phyloP scores from a whole-genome alignment of 129 eudicot species.

The Ambrosia trifida region DNA sequence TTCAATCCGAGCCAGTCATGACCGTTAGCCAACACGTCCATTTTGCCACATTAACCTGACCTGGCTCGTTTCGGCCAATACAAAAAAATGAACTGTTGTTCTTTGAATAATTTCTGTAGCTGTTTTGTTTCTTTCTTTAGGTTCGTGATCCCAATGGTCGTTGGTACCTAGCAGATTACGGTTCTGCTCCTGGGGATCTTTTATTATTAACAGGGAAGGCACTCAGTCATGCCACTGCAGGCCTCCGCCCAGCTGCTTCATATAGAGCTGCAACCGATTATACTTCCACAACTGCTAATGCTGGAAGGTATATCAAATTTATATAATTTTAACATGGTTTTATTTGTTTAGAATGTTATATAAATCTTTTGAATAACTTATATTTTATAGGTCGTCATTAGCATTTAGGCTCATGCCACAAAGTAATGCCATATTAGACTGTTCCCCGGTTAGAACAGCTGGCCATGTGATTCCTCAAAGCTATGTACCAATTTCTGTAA shows the following conservation, averaged over 20 bases:
- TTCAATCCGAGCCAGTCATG: not conserved
- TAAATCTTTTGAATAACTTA: constrained; percentile 9
- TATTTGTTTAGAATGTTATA: not conserved
- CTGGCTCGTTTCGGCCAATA: not conserved
- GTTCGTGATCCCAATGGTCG: constrained; percentile 97
- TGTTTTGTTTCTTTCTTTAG: constrained; percentile 47
- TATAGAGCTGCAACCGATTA: constrained; percentile 64
- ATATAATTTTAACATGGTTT: constrained; percentile 1
- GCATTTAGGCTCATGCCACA: constrained; percentile 96
- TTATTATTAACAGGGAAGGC: constrained; percentile 85
- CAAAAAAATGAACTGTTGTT: not conserved
- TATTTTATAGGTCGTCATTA: constrained; percentile 65
- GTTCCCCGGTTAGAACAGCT: constrained; percentile 74
- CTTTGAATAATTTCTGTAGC: constrained; percentile 28
- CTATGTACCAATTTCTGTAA: constrained; percentile 88
- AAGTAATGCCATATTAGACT: constrained; percentile 87
- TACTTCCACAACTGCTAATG: constrained; percentile 39
- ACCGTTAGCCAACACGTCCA: not conserved
- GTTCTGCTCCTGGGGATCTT: constrained; percentile 73
- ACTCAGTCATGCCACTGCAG: constrained; percentile 93
- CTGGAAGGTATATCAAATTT: constrained; percentile 65
- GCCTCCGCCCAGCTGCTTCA: constrained; percentile 79
- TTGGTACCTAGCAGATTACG: constrained; percentile 88
- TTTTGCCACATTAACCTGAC: not conserved
- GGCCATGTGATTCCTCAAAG: constrained; percentile 98